phyloP scores from a whole-genome alignment of 2,329 filamentous ascomycete species.

The Colletotrichum liriopes region DNA sequence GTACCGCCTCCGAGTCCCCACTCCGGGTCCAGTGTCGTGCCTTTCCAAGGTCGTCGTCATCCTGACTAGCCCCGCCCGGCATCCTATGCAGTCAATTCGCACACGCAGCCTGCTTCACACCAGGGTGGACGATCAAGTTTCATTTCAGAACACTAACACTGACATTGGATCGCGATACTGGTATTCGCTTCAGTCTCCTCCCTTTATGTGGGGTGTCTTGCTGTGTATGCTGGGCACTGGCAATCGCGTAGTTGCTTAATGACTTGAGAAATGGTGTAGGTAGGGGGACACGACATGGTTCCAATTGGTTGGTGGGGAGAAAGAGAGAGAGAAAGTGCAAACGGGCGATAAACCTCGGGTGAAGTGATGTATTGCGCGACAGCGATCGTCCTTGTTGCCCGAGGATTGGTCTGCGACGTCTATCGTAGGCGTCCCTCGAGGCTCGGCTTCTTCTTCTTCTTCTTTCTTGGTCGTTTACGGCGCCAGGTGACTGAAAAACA shows the following conservation, averaged over 20 bases:
- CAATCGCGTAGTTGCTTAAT: not conserved
- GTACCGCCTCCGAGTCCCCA: constrained; percentile 23
- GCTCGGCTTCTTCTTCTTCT: constrained; percentile 3
- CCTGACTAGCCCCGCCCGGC: constrained; percentile 26
- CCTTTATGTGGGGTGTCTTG: constrained; percentile 10
- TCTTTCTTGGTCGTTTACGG: constrained; percentile 1
- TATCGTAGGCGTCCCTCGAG: constrained; percentile 18
- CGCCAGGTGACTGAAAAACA: constrained; percentile 11
- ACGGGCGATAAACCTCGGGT: not conserved
- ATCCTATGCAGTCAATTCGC: constrained; percentile 22
- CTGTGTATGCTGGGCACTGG: constrained; percentile 3
- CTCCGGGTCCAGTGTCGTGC: constrained; percentile 2
- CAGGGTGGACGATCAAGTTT: not conserved
- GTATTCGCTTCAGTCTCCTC: constrained; percentile 3
- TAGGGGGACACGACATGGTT: constrained; percentile 4
- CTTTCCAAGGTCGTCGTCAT: not conserved
- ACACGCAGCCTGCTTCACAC: constrained; percentile 34
- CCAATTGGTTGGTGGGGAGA: not conserved
- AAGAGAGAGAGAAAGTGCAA: not conserved
- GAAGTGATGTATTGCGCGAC: constrained; percentile 5
- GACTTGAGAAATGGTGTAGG: not conserved
- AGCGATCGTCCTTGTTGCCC: constrained; percentile 2
- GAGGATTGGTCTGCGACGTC: not conserved
- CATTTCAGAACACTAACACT: not conserved
- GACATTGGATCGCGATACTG: not conserved